phyloP scores from a whole-genome alignment of 2,329 filamentous ascomycete species.

The Metarhizium robertsii region DNA sequence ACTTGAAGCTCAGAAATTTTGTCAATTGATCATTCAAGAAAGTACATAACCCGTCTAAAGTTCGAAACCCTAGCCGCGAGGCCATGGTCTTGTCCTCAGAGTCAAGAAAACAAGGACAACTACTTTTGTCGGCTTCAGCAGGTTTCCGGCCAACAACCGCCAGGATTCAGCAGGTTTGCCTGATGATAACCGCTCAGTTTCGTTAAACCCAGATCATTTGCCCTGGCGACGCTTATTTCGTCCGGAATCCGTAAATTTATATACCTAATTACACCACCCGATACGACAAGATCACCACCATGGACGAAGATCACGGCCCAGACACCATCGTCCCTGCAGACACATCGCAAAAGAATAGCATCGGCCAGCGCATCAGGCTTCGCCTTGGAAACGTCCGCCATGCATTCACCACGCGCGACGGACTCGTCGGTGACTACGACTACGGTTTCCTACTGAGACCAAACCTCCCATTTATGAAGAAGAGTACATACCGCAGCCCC shows the following conservation, averaged over 20 bases:
- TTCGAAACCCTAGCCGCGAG: no score
- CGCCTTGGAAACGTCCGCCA: conserved; percentile 18
- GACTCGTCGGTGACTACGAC: conserved; percentile 78
- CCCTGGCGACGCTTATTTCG: no score
- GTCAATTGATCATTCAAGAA: no score
- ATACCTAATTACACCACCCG: background rate
- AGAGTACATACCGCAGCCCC: conserved; percentile 44
- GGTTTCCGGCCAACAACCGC: conserved; percentile 16
- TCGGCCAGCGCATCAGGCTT: conserved; percentile 13
- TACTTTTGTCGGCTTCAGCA: conserved; percentile 14
- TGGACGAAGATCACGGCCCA: conserved; percentile 49
- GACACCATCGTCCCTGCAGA: conserved; percentile 36
- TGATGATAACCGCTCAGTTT: conserved; percentile 10
- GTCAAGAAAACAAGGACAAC: background rate
- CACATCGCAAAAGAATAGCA: conserved; percentile 21
- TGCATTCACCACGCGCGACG: conserved; percentile 51
- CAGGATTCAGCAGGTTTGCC: conserved; percentile 14
- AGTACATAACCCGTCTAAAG: no score
- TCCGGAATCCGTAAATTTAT: background rate
- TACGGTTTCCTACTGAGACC: conserved; percentile 81
- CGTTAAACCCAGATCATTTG: background rate
- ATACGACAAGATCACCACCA: conserved; percentile 15
- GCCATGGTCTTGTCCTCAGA: no score
- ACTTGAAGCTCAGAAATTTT: background rate
- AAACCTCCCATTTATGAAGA: conserved; percentile 72